Percentiles rank a stretch among this genome's conserved stretches.
Evolutionary conservation across 2,329 filamentous ascomycete species (phyloP).

Genomic region (Phyllosticta paracitricarpa): DNA sequence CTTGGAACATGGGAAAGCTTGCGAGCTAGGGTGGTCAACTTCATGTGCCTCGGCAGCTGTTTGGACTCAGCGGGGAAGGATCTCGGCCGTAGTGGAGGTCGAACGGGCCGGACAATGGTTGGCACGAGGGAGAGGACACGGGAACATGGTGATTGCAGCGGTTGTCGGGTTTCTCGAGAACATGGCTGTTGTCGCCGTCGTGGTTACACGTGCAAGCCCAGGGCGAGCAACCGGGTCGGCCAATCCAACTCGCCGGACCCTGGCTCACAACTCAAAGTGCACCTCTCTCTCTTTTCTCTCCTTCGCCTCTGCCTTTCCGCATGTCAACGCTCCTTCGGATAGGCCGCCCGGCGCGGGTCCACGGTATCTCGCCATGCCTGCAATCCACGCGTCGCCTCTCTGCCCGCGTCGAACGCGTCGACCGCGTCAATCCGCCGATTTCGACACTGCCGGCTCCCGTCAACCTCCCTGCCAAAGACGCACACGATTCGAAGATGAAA

Average conservation of each 20-base stretch:
- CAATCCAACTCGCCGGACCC: background rate
- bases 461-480: constrained; percentile 46
- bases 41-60: background rate
- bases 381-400: background rate
- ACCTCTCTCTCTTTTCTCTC: background rate
- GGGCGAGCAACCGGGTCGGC: background rate
- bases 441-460: constrained; percentile 65
- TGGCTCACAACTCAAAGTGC: background rate
- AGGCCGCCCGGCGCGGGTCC: background rate
- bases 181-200: background rate
- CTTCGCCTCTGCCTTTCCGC: background rate
- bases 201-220: background rate
- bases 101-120: background rate
- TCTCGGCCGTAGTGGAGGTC: background rate
- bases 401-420: background rate
- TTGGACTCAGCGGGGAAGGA: background rate
- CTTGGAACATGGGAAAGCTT: background rate
- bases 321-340: background rate
- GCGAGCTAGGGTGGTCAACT: background rate
- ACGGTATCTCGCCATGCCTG: background rate
- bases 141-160: background rate
- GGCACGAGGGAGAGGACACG: background rate
- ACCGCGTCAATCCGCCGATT: constrained; percentile 55
- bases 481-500: constrained; percentile 35
- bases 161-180: background rate